A percentile compares a stretch with the other conserved stretches of the same genome.
phyloP scores from a whole-genome alignment of 2,329 filamentous ascomycete genomes.

The Huntiella decipiens region DNA sequence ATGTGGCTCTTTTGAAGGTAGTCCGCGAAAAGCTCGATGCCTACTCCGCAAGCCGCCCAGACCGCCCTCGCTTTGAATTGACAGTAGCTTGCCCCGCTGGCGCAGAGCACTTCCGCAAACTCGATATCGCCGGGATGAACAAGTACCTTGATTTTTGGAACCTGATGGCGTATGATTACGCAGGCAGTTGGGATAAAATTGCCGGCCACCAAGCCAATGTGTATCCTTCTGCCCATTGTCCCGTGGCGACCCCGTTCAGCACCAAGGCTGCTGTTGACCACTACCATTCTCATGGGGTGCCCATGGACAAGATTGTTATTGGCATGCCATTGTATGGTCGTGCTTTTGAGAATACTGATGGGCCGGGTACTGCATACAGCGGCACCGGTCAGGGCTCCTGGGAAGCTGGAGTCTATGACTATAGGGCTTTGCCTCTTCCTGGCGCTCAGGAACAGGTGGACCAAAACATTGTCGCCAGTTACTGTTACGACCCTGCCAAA shows the following conservation, averaged over 20 bases:
- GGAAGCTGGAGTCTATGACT: constrained; percentile 77
- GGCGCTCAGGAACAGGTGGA: constrained; percentile 49
- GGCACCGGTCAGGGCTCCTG: constrained; percentile 65
- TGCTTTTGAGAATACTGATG: constrained; percentile 61
- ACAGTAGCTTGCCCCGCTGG: constrained; percentile 47
- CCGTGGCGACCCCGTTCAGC: constrained; percentile 57
- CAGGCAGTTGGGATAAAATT: constrained; percentile 57
- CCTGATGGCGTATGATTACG: constrained; percentile 76
- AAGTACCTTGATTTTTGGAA: constrained; percentile 54
- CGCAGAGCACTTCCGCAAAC: constrained; percentile 39
- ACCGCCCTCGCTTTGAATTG: constrained; percentile 37
- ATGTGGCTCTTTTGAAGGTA: constrained; percentile 37
- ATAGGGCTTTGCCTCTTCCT: constrained; percentile 58
- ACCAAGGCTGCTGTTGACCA: constrained; percentile 49
- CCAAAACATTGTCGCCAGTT: constrained; percentile 46
- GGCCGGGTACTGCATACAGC: constrained; percentile 47
- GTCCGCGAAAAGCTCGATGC: constrained; percentile 38
- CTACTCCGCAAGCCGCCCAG: constrained; percentile 28
- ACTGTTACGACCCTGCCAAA: constrained; percentile 48
- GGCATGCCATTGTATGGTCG: constrained; percentile 89
- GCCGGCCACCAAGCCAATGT: constrained; percentile 72
- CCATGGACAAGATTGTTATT: constrained; percentile 56
- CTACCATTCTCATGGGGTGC: constrained; percentile 49
- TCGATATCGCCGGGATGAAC: constrained; percentile 48
- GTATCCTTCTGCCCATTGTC: constrained; percentile 36